Conservation (phyloP, 805 yeast species). For the Cyberlindnera nakhonratchasimensis region DNA sequence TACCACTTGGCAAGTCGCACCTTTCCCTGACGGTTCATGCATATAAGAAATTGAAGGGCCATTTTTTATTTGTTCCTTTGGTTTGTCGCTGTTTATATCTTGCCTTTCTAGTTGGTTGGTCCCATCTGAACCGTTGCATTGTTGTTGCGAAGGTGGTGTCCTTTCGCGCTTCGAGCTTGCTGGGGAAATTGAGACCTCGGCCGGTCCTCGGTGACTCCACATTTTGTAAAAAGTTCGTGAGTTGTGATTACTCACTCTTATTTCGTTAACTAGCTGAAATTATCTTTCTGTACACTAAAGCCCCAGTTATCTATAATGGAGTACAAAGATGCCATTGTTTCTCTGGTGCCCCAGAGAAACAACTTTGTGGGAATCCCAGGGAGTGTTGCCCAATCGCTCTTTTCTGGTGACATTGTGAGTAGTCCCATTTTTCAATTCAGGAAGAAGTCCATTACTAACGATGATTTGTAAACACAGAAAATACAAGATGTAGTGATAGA, state of each 20-base stretch:
- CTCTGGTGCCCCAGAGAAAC: slow-evolving; percentile 3
- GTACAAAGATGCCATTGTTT: slow-evolving; percentile 3
- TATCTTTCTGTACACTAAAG: too few species aligned
- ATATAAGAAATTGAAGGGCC: slow-evolving; percentile 77
- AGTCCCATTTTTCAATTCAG: neutral
- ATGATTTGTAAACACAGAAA: slow-evolving; percentile 16
- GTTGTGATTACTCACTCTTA: too few species aligned
- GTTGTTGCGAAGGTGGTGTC: too few species aligned
- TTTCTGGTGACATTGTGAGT: slow-evolving; percentile 48
- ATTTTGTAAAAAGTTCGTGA: too few species aligned
- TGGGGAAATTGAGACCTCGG: slow-evolving; percentile 3
- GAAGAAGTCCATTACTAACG: neutral
- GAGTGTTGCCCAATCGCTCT: slow-evolving; percentile 27
- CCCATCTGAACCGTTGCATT: too few species aligned
- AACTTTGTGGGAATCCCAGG: slow-evolving; percentile 13
- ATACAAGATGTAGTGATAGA: slow-evolving; percentile 59
- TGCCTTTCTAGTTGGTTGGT: neutral
- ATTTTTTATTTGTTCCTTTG: slow-evolving; percentile 33
- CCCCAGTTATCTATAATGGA: too few species aligned
- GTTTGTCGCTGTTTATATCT: neutral
- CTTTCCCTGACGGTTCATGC: slow-evolving; percentile 92
- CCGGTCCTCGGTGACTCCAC: slow-evolving; percentile 3
- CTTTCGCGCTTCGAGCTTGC: too few species aligned
- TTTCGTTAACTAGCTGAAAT: too few species aligned
- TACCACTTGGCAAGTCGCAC: slow-evolving; percentile 85